A percentile compares a stretch with the other conserved stretches of the same genome.
Conservation (phyloP, 352 stramenopile genomes). For the Phytophthora agathidicida region DNA sequence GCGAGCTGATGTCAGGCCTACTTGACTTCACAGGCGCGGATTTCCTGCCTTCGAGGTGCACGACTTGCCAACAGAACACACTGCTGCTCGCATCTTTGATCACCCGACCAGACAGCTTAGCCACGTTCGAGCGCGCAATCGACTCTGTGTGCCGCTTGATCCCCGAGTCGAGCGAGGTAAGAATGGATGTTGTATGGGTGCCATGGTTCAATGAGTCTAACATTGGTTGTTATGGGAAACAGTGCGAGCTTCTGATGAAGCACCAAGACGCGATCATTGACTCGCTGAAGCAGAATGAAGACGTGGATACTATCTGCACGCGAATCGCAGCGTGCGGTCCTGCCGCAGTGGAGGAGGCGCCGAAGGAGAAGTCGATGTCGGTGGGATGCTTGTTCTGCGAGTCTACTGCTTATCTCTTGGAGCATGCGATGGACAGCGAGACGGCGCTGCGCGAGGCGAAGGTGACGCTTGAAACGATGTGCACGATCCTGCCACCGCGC, state of each 20-base stretch:
- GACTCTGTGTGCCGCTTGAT: conserved; percentile 64
- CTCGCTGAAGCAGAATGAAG: conserved; percentile 53
- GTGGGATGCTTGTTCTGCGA: conserved; percentile 82
- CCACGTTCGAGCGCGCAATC: conserved; percentile 53
- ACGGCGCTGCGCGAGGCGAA: conserved; percentile 66
- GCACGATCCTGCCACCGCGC: conserved; percentile 63
- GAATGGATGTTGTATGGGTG: not conserved
- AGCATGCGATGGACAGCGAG: conserved; percentile 48
- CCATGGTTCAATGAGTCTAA: not conserved
- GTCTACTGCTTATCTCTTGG: conserved; percentile 72
- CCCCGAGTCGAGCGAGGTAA: conserved; percentile 53
- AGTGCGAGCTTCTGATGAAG: conserved; percentile 64
- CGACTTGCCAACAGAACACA: conserved; percentile 65
- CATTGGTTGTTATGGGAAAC: conserved; percentile 1
- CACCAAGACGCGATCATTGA: conserved; percentile 59
- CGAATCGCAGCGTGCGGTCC: conserved; percentile 48
- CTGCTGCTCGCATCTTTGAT: conserved; percentile 61
- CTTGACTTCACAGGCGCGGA: conserved; percentile 50
- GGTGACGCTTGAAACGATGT: conserved; percentile 79
- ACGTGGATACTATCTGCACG: conserved; percentile 57
- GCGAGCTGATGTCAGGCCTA: conserved; percentile 34
- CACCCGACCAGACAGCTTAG: conserved; percentile 47
- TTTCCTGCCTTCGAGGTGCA: conserved; percentile 49
- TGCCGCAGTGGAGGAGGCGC: conserved; percentile 9
- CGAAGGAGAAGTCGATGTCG: conserved; percentile 45